Evolutionary conservation across 306 rosid species (phyloP), one percentile per base, ranked within the genome.

Genomic region (Prunus armeniaca): DNA sequence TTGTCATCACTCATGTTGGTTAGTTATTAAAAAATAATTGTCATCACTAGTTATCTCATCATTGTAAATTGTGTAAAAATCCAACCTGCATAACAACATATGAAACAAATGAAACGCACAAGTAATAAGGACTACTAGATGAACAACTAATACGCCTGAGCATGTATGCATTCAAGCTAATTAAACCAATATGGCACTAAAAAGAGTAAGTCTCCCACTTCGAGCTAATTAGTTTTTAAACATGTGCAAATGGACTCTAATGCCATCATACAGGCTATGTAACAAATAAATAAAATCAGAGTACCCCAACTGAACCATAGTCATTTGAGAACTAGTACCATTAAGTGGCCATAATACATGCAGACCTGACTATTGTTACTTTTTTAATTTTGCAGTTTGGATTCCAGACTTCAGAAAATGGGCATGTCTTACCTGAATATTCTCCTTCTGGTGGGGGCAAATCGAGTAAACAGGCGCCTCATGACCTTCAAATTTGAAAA

Each of bases 391-490:
- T 12, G 54, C 54, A 49, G 6, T 49, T 49, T 3, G 13, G 4
- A 56, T 28, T 34, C 65, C 75, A 71, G n/a, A 32, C 25, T 19
- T 19, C 50, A 61, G 77, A 11, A 57, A 55, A 67, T 43, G 60
- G 52, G 24, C 60, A 17, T 30, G 34, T 27, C 69, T n/a, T 81
- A 88, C 95, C 95, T 87, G 90, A 81, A 90, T 90, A 79, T 47
- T 88, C 84, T 88, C 95, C 82, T 86, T 90, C 76, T 88, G 89
- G 75, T 90, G 95, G 79, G 95, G 92, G 78, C 92, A 90, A 67
- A 90, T 72, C 12, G 95, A 90, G 82, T 90, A 90, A 34, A 90
- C 90, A 55, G 95, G 88, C 6, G 95, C 95, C 18, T 86, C 90
- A 22, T 90, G 92, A 82, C 95, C 95, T 81, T 84, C 95, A 82